These are phyloP conservation scores for Metschnikowia corniflorae DNA, from an alignment of 805 yeast genomes.

Conservation along the genomic window DNA sequence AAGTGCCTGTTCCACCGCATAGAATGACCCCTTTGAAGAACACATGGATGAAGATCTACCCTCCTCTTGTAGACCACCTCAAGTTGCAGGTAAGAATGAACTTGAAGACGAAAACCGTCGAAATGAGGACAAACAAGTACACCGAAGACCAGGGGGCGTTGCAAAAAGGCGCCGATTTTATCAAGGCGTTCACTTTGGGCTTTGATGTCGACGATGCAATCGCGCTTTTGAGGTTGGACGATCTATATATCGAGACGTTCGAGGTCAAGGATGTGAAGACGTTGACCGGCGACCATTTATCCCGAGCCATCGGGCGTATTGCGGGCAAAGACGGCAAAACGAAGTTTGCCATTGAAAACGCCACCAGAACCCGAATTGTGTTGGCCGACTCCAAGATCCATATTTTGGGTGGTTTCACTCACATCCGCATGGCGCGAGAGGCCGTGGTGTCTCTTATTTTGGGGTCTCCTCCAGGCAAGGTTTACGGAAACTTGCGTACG, in stretches of 20 bases:
- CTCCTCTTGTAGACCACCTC: slow-evolving; percentile 92
- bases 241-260: slow-evolving; percentile 92
- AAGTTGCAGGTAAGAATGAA: slow-evolving; percentile 97
- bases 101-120: slow-evolving; percentile 79
- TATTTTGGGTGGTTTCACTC: slow-evolving; percentile 94
- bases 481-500: slow-evolving; percentile 93
- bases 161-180: slow-evolving; percentile 97
- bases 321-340: slow-evolving; percentile 99
- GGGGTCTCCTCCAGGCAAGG: slow-evolving; percentile 98
- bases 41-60: slow-evolving; percentile 91
- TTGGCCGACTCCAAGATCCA: slow-evolving; percentile 96
- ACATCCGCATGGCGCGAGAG: slow-evolving; percentile 97
- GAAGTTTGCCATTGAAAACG: slow-evolving; percentile 96
- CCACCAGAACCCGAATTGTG: slow-evolving; percentile 96
- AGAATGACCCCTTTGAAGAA: slow-evolving; percentile 91
- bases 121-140: slow-evolving; percentile 73
- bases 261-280: slow-evolving; percentile 97
- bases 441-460: slow-evolving; percentile 90
- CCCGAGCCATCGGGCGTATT: slow-evolving; percentile 98
- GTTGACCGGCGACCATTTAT: slow-evolving; percentile 89
- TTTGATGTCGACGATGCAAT: slow-evolving; percentile 97
- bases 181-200: slow-evolving; percentile 92
- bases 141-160: slow-evolving; percentile 92
- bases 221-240: slow-evolving; percentile 90
- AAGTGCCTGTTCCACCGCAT: slow-evolving; percentile 94